phyloP scores from a whole-genome alignment of 805 yeast genomes.

The Candida lessepsii region DNA sequence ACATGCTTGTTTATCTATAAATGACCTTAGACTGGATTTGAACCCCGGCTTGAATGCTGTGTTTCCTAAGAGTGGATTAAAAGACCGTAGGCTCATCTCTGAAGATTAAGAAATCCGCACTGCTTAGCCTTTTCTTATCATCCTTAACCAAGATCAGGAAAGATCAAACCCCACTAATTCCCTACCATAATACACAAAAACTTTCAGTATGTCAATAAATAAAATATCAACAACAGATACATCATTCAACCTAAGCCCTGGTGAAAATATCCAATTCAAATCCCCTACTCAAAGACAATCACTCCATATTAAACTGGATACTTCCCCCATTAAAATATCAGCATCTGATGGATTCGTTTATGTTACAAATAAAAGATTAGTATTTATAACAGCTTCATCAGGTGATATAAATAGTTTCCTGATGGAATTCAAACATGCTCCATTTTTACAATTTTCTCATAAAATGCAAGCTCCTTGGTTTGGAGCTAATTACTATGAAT shows the following conservation, averaged over 20 bases:
- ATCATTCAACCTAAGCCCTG: slow-evolving; percentile 21
- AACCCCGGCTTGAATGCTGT: slow-evolving; percentile 12
- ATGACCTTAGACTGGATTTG: slow-evolving; percentile 7
- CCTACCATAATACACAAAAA: too few species aligned
- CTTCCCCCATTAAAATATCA: slow-evolving; percentile 21
- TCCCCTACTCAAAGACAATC: slow-evolving; percentile 27
- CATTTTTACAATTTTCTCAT: slow-evolving; percentile 34
- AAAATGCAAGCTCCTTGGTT: slow-evolving; percentile 51
- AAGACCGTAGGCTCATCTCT: slow-evolving; percentile 14
- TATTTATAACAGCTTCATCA: slow-evolving; percentile 36
- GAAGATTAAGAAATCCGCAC: too few species aligned
- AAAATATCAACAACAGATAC: slow-evolving; percentile 14
- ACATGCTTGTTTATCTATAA: slow-evolving; percentile 22
- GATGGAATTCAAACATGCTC: slow-evolving; percentile 28
- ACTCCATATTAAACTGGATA: slow-evolving; percentile 23
- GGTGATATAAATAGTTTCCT: slow-evolving; percentile 46
- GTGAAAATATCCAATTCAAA: slow-evolving; percentile 18
- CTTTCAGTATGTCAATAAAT: slow-evolving; percentile 28
- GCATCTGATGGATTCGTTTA: slow-evolving; percentile 40
- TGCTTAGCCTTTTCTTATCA: too few species aligned
- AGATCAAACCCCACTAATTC: not conserved
- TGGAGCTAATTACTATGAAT: slow-evolving; percentile 51
- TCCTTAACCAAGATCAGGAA: too few species aligned
- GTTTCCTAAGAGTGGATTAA: slow-evolving; percentile 27
- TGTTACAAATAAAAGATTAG: slow-evolving; percentile 42